These are phyloP conservation scores for Auxenochlorella protothecoides DNA, from an alignment of 139 green algal species.

Conservation along the genomic window DNA sequence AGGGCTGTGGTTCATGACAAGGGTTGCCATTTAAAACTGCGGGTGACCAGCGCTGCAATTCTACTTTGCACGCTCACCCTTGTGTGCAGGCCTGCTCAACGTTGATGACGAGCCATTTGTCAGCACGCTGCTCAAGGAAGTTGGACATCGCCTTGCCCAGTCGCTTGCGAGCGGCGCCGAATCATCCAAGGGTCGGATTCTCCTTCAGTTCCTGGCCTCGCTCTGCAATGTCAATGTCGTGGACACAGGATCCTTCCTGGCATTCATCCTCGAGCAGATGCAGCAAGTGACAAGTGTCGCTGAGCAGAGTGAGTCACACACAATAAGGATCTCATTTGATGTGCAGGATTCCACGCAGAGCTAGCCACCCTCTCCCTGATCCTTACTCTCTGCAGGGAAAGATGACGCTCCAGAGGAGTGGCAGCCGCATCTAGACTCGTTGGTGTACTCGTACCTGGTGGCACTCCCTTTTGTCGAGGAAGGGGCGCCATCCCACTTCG, in stretches of 20 bases:
- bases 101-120: conserved; percentile 33
- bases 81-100: conserved; percentile 35
- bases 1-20: no score
- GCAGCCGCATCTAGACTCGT: conserved; percentile 67
- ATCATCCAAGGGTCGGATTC: conserved; percentile 34
- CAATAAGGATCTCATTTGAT: not conserved
- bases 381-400: no score
- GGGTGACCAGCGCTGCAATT: not conserved
- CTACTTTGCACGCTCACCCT: conserved; percentile 19
- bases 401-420: conserved; percentile 14
- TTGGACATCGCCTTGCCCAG: conserved; percentile 11
- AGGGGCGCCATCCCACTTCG: not conserved
- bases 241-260: conserved; percentile 1
- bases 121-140: conserved; percentile 12
- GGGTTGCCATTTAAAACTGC: no score
- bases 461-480: conserved; percentile 54
- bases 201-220: conserved; percentile 54
- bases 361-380: no score
- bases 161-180: conserved; percentile 15
- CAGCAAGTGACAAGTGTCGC: no score
- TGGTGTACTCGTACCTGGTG: conserved; percentile 50
- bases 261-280: no score
- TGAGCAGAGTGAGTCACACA: no score
- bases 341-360: not conserved
- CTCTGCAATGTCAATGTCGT: conserved; percentile 46